phyloP scores from a whole-genome alignment of 73 alveolate species.

The Paraurostyla sp. region DNA sequence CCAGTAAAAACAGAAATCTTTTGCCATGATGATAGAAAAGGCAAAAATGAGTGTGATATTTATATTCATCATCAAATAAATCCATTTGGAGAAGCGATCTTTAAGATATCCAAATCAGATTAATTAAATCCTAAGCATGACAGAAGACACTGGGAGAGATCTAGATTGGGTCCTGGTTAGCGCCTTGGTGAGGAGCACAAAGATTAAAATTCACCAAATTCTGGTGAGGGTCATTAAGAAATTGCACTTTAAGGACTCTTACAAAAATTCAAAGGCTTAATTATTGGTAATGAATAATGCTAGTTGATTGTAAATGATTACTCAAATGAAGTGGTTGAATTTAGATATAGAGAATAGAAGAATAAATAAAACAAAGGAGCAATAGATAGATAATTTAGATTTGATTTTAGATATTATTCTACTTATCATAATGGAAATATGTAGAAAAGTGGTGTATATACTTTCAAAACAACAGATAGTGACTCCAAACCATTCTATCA shows the following conservation, averaged over 20 bases:
- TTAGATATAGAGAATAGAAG: constrained; percentile 11
- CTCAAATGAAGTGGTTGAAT: too few relatives aligned
- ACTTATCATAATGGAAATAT: neutral
- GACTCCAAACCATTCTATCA: neutral
- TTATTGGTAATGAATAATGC: neutral
- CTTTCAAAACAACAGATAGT: neutral
- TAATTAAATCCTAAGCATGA: too few relatives aligned
- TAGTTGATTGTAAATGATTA: neutral
- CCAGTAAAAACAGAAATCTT: neutral
- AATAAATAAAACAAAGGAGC: neutral
- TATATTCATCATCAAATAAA: neutral
- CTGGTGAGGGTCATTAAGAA: too few relatives aligned
- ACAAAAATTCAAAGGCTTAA: neutral
- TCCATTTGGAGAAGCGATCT: neutral
- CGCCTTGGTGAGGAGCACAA: too few relatives aligned
- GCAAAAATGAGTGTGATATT: neutral
- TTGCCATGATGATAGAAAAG: neutral
- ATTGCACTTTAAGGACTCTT: neutral
- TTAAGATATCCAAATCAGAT: too few relatives aligned
- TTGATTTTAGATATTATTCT: constrained; percentile 23
- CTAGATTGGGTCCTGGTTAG: too few relatives aligned
- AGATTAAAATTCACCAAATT: too few relatives aligned
- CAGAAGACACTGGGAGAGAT: neutral
- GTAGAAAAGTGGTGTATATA: neutral
- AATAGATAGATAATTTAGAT: neutral